These are phyloP conservation scores for Hemisphaericaspora xylanilytica DNA, from an alignment of 1,139 yeast genomes.

Conservation along the genomic window DNA sequence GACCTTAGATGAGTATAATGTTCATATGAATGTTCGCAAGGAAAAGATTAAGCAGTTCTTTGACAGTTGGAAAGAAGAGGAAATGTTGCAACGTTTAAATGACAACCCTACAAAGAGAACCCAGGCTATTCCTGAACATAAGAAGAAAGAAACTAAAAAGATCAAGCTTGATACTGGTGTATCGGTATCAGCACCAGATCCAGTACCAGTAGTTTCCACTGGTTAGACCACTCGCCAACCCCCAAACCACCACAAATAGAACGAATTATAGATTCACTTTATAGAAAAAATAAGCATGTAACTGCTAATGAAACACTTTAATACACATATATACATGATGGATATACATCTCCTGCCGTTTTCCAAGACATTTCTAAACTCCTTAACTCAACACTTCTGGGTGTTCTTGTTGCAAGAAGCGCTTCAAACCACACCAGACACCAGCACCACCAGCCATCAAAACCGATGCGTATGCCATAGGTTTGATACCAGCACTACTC, in stretches of 20 bases:
- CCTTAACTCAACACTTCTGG: neutral
- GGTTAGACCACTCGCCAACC: too few relatives aligned
- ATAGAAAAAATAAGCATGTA: constrained; percentile 1
- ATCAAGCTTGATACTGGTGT: neutral
- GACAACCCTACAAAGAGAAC: constrained; percentile 11
- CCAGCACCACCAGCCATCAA: constrained; percentile 90
- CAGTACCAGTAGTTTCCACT: too few relatives aligned
- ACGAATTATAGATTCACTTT: neutral
- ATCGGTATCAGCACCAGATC: too few relatives aligned
- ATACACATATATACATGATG: constrained; percentile 5
- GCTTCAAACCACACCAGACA: constrained; percentile 85
- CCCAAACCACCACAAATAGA: neutral
- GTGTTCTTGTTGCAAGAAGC: constrained; percentile 28
- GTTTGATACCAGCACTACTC: constrained; percentile 79
- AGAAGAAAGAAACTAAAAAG: constrained; percentile 2
- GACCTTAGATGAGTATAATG: constrained; percentile 20
- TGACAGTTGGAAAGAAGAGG: constrained; percentile 11
- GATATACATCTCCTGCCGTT: neutral
- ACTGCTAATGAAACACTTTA: constrained; percentile 1
- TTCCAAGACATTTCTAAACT: neutral
- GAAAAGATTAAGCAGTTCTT: constrained; percentile 8
- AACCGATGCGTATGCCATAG: constrained; percentile 85
- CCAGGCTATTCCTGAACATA: constrained; percentile 4
- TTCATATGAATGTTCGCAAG: constrained; percentile 10
- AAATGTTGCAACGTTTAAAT: constrained; percentile 12